A percentile compares a stretch with the other conserved stretches of the same genome.
These are phyloP conservation scores for Elaeis oleifera DNA, from an alignment of 202 grass and related monocot species.

Conservation along the genomic window DNA sequence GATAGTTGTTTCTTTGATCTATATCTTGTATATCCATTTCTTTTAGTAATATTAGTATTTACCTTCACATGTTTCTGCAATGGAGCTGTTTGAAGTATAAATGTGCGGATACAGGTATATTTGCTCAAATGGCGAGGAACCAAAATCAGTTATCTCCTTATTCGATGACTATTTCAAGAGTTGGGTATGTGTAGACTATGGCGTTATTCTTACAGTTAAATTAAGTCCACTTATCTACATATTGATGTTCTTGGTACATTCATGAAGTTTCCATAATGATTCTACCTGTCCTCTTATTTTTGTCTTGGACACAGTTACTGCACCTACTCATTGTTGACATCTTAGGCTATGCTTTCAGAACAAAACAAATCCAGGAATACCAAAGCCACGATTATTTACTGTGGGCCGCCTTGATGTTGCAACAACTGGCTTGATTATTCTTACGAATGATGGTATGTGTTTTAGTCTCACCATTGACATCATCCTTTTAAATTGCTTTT, in stretches of 20 bases:
- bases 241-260: no score
- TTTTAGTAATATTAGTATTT: background rate
- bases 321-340: conserved; percentile 4
- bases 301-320: background rate
- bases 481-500: background rate
- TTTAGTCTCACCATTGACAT: background rate
- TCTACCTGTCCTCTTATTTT: background rate
- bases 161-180: conserved; percentile 73
- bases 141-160: conserved; percentile 78
- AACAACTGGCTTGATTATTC: conserved; percentile 79
- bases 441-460: conserved; percentile 88
- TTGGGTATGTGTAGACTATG: conserved; percentile 47
- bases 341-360: conserved; percentile 36
- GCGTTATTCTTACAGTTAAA: background rate
- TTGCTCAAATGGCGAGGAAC: conserved; percentile 72
- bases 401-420: conserved; percentile 96
- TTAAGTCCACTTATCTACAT: background rate
- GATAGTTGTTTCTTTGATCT: background rate
- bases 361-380: conserved; percentile 64
- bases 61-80: no score
- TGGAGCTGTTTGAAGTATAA: no score
- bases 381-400: conserved; percentile 85
- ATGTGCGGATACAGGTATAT: conserved; percentile 47
- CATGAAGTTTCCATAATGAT: background rate
- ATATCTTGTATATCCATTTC: background rate